Percentiles rank a stretch among this genome's conserved stretches.
Evolutionary conservation across 345 rosid species (phyloP).

Genomic region (Eucalyptus guilfoylei): DNA sequence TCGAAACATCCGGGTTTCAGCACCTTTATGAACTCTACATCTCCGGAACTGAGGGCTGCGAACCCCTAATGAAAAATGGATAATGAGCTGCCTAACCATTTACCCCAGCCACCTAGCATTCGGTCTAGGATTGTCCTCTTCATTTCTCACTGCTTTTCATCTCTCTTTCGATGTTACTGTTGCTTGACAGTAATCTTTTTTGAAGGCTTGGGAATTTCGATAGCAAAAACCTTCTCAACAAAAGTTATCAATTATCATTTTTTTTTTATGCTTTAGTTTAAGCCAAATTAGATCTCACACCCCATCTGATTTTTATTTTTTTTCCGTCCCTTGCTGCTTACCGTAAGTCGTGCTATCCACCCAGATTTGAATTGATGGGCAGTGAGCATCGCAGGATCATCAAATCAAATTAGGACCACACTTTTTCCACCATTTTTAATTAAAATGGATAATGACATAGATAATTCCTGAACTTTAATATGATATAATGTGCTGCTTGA

Average conservation of each 20-base stretch:
- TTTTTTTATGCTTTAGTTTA: no score
- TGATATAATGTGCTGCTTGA: no score
- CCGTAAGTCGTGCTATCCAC: background rate
- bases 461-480: rapidly evolving
- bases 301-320: background rate
- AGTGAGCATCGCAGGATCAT: background rate
- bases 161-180: background rate
- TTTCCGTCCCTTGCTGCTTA: background rate
- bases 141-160: background rate
- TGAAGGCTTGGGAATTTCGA: background rate
- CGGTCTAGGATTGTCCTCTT: background rate
- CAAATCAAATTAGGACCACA: background rate
- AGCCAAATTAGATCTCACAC: background rate
- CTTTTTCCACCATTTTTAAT: background rate
- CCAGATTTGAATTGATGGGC: background rate
- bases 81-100: background rate
- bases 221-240: background rate
- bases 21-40: background rate
- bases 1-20: no score
- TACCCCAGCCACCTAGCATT: no score
- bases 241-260: background rate
- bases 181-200: background rate
- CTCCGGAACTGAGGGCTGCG: background rate
- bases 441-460: no score
- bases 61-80: no score